A percentile compares a stretch with the other conserved stretches of the same genome.
These are phyloP conservation scores for Petunia hybrid DNA, from an alignment of 305 asterid species.

Conservation along the genomic window DNA sequence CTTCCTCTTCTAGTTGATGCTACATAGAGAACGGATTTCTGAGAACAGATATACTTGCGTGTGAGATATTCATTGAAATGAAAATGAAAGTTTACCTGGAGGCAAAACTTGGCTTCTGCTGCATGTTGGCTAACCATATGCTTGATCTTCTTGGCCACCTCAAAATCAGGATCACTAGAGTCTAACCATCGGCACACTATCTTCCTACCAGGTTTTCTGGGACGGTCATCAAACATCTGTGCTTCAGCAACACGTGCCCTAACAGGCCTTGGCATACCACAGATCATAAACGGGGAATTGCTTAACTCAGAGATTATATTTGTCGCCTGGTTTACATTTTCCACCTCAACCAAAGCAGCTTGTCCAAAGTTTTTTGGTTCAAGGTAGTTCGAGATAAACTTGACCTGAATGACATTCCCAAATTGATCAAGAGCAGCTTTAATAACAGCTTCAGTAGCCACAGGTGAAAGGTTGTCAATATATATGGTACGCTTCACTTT, in stretches of 20 bases:
- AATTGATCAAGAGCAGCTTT: constrained; percentile 79
- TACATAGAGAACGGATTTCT: not conserved
- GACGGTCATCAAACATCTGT: constrained; percentile 84
- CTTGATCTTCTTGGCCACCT: constrained; percentile 61
- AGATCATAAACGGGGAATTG: constrained; percentile 64
- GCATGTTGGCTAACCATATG: constrained; percentile 40
- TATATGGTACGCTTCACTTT: constrained; percentile 66
- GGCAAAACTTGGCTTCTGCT: constrained; percentile 62
- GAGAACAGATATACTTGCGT: not conserved
- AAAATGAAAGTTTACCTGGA: constrained; percentile 49
- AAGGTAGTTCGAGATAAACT: constrained; percentile 60
- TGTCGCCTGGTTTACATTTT: constrained; percentile 53
- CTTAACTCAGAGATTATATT: constrained; percentile 47
- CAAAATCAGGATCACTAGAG: constrained; percentile 60
- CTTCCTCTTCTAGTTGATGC: constrained; percentile 40
- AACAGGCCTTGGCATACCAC: constrained; percentile 93
- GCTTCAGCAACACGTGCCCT: constrained; percentile 39
- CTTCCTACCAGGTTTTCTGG: constrained; percentile 61
- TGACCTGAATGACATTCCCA: constrained; percentile 59
- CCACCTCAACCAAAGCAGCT: constrained; percentile 87
- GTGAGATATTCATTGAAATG: not conserved
- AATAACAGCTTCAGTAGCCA: constrained; percentile 61
- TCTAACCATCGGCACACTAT: constrained; percentile 36
- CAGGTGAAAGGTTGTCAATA: constrained; percentile 68
- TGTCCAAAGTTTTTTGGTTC: constrained; percentile 50